These are phyloP conservation scores for Sarocladiaceae sp. DNA, from an alignment of 2,329 filamentous ascomycete species.

Conservation along the genomic window DNA sequence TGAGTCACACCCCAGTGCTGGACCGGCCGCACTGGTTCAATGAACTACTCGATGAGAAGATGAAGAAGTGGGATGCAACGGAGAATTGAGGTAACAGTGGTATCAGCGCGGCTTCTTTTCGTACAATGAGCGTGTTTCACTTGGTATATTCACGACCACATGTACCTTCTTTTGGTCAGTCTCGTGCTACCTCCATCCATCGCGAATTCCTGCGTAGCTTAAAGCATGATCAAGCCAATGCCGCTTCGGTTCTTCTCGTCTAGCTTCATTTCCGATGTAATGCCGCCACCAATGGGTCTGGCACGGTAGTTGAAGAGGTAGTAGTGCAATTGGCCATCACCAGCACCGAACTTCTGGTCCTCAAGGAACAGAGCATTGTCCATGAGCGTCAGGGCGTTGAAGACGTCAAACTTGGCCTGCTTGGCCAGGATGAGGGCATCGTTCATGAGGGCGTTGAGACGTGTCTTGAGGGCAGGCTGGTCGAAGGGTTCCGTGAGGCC, in stretches of 20 bases:
- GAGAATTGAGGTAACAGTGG: too few species aligned
- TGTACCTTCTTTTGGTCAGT: neutral
- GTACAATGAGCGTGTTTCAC: too few species aligned
- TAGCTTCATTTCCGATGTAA: conserved; percentile 72
- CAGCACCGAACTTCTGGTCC: conserved; percentile 89
- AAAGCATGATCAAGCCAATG: conserved; percentile 79
- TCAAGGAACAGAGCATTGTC: conserved; percentile 93
- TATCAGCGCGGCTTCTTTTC: too few species aligned
- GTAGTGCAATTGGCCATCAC: conserved; percentile 92
- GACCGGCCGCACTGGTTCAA: conserved; percentile 71
- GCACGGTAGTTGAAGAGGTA: conserved; percentile 97
- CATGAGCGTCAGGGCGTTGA: conserved; percentile 90
- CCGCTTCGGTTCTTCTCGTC: conserved; percentile 78
- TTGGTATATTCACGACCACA: neutral
- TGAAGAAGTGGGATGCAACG: conserved; percentile 36
- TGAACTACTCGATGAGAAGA: conserved; percentile 51
- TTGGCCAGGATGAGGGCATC: conserved; percentile 89
- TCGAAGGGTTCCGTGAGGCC: conserved; percentile 59
- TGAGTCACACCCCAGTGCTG: conserved; percentile 71
- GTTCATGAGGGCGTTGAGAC: conserved; percentile 74
- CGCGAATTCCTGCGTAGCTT: conserved; percentile 16
- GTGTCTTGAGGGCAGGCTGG: conserved; percentile 62
- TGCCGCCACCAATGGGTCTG: conserved; percentile 77
- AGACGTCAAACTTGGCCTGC: conserved; percentile 82
- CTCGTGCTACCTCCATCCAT: neutral